These are phyloP conservation scores for Apiotrichum veenhuisii DNA, from an alignment of 1,284 basidiomycete genomes.

Conservation along the genomic window DNA sequence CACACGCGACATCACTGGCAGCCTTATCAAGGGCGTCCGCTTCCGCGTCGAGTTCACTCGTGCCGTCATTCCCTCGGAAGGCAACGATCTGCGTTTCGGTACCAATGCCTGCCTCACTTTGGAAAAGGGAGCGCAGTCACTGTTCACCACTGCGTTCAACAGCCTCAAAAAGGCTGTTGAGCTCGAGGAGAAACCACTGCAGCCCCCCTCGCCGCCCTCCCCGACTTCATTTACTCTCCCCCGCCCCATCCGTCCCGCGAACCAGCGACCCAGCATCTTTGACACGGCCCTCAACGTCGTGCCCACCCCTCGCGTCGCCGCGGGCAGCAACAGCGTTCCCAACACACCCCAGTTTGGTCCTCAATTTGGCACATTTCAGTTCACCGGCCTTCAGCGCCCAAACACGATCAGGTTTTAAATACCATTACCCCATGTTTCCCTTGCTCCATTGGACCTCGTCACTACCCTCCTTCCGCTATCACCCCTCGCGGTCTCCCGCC, in stretches of 20 bases:
- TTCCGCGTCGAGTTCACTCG: constrained; percentile 48
- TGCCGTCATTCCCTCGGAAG: constrained; percentile 23
- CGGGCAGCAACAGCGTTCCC: constrained; percentile 18
- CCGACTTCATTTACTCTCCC: constrained; percentile 11
- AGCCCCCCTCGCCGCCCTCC: background rate
- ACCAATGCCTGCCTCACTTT: constrained; percentile 45
- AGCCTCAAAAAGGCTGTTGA: constrained; percentile 12
- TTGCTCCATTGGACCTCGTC: background rate
- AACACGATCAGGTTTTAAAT: constrained; percentile 11
- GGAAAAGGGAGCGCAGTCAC: constrained; percentile 48
- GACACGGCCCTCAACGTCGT: constrained; percentile 6
- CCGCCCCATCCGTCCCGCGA: background rate
- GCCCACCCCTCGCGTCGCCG: constrained; percentile 21
- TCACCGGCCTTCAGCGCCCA: constrained; percentile 7
- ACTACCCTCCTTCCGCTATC: background rate
- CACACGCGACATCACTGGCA: constrained; percentile 24
- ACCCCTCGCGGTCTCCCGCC: background rate
- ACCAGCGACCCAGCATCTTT: constrained; percentile 7
- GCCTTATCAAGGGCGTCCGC: constrained; percentile 37
- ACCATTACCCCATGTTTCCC: background rate
- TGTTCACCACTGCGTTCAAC: constrained; percentile 38
- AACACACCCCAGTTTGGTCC: constrained; percentile 11
- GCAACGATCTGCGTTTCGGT: constrained; percentile 27
- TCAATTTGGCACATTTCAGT: background rate
- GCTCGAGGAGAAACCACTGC: constrained; percentile 1